Percentiles rank a stretch among this genome's conserved stretches.
Evolutionary conservation across 1,284 basidiomycete genomes (phyloP).

Genomic region (Leccinum colubrinum): DNA sequence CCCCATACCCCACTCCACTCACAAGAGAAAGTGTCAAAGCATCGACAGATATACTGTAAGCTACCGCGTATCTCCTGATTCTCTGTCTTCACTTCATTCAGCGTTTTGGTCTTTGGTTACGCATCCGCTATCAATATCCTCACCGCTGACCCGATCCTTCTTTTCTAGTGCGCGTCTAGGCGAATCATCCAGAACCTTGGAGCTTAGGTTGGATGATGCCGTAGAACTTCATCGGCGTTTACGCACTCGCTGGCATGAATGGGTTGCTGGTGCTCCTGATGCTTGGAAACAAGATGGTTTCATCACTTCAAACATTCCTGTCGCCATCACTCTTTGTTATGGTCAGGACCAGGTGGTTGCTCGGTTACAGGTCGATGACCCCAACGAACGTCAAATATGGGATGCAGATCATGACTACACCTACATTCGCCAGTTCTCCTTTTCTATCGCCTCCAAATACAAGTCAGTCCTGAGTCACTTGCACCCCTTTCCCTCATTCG

Average conservation of each 20-base stretch:
- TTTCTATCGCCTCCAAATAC: not conserved
- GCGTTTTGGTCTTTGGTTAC: too few species aligned
- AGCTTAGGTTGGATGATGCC: not conserved
- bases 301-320: not conserved
- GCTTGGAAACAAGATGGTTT: not conserved
- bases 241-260: not conserved
- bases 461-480: not conserved
- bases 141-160: too few species aligned
- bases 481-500: too few species aligned
- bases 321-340: not conserved
- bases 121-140: too few species aligned
- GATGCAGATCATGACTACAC: not conserved
- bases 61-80: too few species aligned
- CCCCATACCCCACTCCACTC: not conserved
- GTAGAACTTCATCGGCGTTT: not conserved
- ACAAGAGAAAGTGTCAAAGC: not conserved
- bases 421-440: not conserved
- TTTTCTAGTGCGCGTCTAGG: not conserved
- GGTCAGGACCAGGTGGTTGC: not conserved
- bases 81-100: too few species aligned
- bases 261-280: not conserved
- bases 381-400: not conserved
- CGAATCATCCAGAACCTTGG: not conserved
- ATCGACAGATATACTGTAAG: not conserved
- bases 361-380: not conserved